Conservation (phyloP, 768 basidiomycete genomes). For the Phylloporus rhodoxanthus region DNA sequence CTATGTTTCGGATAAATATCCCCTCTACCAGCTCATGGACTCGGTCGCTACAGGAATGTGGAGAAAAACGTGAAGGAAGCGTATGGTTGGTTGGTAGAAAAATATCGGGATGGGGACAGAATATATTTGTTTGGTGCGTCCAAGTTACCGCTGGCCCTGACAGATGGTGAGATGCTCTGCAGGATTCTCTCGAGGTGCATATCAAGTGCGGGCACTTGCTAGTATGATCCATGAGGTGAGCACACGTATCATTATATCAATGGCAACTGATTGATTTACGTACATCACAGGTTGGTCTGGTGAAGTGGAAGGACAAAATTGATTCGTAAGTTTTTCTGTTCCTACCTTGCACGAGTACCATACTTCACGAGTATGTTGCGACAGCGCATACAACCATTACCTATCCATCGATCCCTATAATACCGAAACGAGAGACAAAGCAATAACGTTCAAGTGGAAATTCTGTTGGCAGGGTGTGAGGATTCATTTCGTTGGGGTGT, state of each 20-base stretch:
- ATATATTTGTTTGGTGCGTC: slow-evolving; percentile 37
- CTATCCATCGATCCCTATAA: too few relatives aligned
- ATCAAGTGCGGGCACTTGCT: slow-evolving; percentile 35
- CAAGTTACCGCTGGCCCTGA: not conserved
- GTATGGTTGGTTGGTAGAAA: slow-evolving; percentile 1
- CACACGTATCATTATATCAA: too few relatives aligned
- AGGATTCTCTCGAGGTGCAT: slow-evolving; percentile 42
- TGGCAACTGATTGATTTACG: not conserved
- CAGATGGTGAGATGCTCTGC: not conserved
- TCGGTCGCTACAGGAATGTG: slow-evolving; percentile 10
- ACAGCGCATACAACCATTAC: too few relatives aligned
- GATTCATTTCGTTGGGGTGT: slow-evolving; percentile 50
- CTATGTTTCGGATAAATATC: not conserved
- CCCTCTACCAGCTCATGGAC: too few relatives aligned
- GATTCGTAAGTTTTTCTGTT: too few relatives aligned
- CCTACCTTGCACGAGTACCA: too few relatives aligned
- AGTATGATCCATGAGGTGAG: slow-evolving; percentile 35
- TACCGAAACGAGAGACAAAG: slow-evolving; percentile 18
- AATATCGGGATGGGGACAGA: slow-evolving; percentile 3
- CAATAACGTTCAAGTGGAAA: slow-evolving; percentile 38
- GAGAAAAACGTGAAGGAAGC: slow-evolving; percentile 3
- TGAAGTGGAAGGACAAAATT: slow-evolving; percentile 19
- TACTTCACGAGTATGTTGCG: too few relatives aligned
- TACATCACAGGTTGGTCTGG: slow-evolving; percentile 32
- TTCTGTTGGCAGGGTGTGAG: slow-evolving; percentile 39